phyloP scores from a whole-genome alignment of 305 asterid species.

The Nicotiana rustica region DNA sequence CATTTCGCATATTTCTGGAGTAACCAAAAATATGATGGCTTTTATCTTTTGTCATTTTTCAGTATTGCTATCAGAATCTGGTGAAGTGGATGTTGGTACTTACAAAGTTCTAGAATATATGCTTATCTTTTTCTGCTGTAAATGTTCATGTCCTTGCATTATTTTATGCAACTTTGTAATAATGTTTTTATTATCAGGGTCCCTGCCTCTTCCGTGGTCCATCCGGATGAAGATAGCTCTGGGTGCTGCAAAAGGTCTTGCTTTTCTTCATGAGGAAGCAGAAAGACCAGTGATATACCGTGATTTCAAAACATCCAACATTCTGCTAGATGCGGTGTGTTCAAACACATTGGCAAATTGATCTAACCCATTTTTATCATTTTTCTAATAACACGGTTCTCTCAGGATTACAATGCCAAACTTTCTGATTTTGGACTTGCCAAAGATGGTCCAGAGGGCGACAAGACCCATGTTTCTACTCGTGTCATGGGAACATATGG shows the following conservation, averaged over 20 bases:
- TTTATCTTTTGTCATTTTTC: background rate
- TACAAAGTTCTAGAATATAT: background rate
- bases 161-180: background rate
- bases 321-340: constrained; percentile 71
- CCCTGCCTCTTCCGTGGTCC: constrained; percentile 78
- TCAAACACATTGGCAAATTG: background rate
- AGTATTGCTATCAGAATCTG: background rate
- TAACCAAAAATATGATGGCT: background rate
- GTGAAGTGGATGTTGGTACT: background rate
- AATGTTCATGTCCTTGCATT: background rate
- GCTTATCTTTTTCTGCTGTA: background rate
- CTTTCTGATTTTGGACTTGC: constrained; percentile 85
- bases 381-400: constrained; percentile 29
- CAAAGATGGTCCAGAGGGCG: constrained; percentile 81
- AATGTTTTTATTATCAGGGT: constrained; percentile 51
- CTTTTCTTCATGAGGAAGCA: constrained; percentile 81
- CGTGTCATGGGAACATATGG: constrained; percentile 82
- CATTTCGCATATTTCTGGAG: constrained; percentile 1
- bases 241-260: constrained; percentile 78
- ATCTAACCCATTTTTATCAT: constrained; percentile 24
- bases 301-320: constrained; percentile 81
- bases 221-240: constrained; percentile 78
- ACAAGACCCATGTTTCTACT: constrained; percentile 79
- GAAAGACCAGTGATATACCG: constrained; percentile 74
- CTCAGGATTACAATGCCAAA: constrained; percentile 77